A percentile compares a stretch with the other conserved stretches of the same genome.
Evolutionary conservation across 352 stramenopile species (phyloP).

Genomic region (Globisporangium perplexum): DNA sequence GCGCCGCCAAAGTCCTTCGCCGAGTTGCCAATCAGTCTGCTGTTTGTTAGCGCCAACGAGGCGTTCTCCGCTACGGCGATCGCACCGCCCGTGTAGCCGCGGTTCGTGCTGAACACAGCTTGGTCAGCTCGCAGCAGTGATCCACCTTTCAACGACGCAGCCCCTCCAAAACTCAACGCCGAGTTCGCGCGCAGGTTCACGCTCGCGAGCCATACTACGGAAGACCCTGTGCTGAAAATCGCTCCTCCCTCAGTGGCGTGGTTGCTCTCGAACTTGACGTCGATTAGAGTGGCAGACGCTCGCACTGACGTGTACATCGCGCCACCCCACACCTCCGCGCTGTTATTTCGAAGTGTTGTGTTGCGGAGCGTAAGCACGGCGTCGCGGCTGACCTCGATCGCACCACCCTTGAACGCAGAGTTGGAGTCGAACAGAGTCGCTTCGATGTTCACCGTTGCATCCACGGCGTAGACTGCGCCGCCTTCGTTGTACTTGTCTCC

Average conservation of each 20-base stretch:
- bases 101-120: conserved; percentile 25
- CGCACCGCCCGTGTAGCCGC: conserved; percentile 41
- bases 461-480: conserved; percentile 36
- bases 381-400: conserved; percentile 41
- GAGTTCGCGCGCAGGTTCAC: conserved; percentile 18
- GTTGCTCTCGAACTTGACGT: conserved; percentile 32
- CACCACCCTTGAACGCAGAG: conserved; percentile 27
- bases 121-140: conserved; percentile 13
- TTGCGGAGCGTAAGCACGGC: conserved; percentile 23
- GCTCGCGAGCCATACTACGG: conserved; percentile 17
- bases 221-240: conserved; percentile 35
- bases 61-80: conserved; percentile 36
- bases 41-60: conserved; percentile 17
- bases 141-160: conserved; percentile 23
- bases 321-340: conserved; percentile 24
- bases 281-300: conserved; percentile 23
- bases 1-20: conserved; percentile 48
- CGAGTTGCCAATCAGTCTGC: conserved; percentile 29
- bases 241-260: conserved; percentile 36
- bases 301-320: conserved; percentile 44
- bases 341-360: conserved; percentile 32
- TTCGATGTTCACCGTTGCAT: conserved; percentile 28
- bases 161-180: conserved; percentile 41
- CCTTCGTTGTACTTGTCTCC: conserved; percentile 32
- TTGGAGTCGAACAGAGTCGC: conserved; percentile 35